phyloP scores from a whole-genome alignment of 2,329 filamentous ascomycete species.

The Moelleriella libera region DNA sequence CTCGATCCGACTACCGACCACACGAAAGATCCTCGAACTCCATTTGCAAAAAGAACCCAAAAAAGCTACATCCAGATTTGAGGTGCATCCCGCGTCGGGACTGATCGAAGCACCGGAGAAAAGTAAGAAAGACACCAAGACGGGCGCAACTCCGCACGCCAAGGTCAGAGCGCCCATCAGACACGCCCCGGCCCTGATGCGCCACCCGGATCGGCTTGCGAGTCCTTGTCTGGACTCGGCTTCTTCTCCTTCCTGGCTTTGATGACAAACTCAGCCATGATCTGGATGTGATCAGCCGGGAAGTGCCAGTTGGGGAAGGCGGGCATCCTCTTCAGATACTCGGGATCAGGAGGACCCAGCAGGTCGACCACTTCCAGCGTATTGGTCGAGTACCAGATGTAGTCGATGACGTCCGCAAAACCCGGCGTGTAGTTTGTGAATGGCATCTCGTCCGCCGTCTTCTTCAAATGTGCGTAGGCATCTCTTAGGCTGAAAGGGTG shows the following conservation, averaged over 20 bases:
- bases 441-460: slow-evolving; percentile 68
- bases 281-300: slow-evolving; percentile 81
- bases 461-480: slow-evolving; percentile 69
- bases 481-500: slow-evolving; percentile 93
- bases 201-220: slow-evolving; percentile 39
- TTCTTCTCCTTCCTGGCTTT: slow-evolving; percentile 78
- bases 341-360: slow-evolving; percentile 72
- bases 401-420: slow-evolving; percentile 89
- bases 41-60: slow-evolving; percentile 24
- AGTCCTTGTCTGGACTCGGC: slow-evolving; percentile 41
- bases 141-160: not conserved
- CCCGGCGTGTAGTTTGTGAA: slow-evolving; percentile 96
- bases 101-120: slow-evolving; percentile 2
- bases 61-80: slow-evolving; percentile 23
- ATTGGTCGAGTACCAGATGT: slow-evolving; percentile 95
- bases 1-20: slow-evolving; percentile 3
- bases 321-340: slow-evolving; percentile 74
- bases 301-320: slow-evolving; percentile 93
- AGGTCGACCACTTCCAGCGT: slow-evolving; percentile 71
- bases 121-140: slow-evolving; percentile 1
- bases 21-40: slow-evolving; percentile 19
- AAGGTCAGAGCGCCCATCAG: slow-evolving; percentile 3
- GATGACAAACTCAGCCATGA: slow-evolving; percentile 80
- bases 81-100: slow-evolving; percentile 2
- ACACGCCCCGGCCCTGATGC: slow-evolving; percentile 14